These are phyloP conservation scores for Daldinia sp. DNA, from an alignment of 2,329 filamentous ascomycete genomes.

Conservation along the genomic window DNA sequence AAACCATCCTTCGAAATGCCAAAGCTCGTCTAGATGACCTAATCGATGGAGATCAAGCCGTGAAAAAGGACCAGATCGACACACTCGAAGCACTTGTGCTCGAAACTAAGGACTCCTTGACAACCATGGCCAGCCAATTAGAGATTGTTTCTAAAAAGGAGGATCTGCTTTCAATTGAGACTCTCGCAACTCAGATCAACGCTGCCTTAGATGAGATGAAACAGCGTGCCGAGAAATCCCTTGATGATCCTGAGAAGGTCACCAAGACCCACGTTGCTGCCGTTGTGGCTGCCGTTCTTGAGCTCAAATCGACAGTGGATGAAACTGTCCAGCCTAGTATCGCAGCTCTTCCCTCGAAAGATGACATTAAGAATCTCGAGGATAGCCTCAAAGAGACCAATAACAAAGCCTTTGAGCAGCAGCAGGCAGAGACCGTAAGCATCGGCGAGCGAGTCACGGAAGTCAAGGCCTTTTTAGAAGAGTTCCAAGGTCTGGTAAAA, in stretches of 20 bases:
- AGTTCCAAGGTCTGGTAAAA: slow-evolving; percentile 81
- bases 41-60: slow-evolving; percentile 77
- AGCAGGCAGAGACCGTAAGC: slow-evolving; percentile 83
- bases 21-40: slow-evolving; percentile 87
- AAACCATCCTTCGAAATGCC: slow-evolving; percentile 89
- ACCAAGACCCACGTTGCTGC: slow-evolving; percentile 86
- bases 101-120: slow-evolving; percentile 80
- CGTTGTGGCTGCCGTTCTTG: slow-evolving; percentile 83
- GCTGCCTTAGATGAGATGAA: slow-evolving; percentile 80
- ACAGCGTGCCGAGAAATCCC: slow-evolving; percentile 64
- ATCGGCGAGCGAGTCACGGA: slow-evolving; percentile 83
- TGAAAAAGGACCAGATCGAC: slow-evolving; percentile 74
- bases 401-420: slow-evolving; percentile 83
- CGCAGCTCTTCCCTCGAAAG: slow-evolving; percentile 78
- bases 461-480: slow-evolving; percentile 80
- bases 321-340: slow-evolving; percentile 78
- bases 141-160: slow-evolving; percentile 80
- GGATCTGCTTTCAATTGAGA: slow-evolving; percentile 81
- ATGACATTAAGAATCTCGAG: slow-evolving; percentile 78
- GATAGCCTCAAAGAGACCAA: slow-evolving; percentile 79
- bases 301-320: slow-evolving; percentile 83
- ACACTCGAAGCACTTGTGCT: slow-evolving; percentile 74
- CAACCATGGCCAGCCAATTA: slow-evolving; percentile 73
- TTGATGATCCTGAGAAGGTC: slow-evolving; percentile 72
- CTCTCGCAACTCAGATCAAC: slow-evolving; percentile 82